Evolutionary conservation across 495 filamentous ascomycete genomes (phyloP), one percentile per base, ranked within the genome.

Genomic region (Usnea hakonensis): DNA sequence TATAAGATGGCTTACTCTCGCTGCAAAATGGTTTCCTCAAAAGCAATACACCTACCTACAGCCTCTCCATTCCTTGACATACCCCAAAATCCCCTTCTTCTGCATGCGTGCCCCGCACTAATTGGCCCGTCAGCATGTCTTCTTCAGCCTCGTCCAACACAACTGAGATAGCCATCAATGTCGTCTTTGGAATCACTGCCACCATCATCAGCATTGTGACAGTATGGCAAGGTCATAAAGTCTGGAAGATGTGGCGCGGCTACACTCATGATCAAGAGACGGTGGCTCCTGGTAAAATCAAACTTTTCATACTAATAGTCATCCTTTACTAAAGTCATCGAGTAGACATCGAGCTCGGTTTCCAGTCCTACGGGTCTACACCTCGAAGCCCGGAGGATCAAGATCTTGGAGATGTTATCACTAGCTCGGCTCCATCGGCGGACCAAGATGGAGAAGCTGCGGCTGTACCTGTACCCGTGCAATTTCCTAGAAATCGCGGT

Each of bases 121-220:
- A 50, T 50, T 30, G 23, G 11, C 23, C 46, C 23, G 14, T n/a
- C 7, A 44, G n/a, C 13, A 58, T 58, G 56, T 32, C 56, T 32
- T 44, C 37, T 26, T 58, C 63, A 56, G 46, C 32, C 28, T 63
- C 60, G 37, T 62, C 63, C 37, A 62, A 30, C 30, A 48, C 32
- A 5, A 58, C 37, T 28, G 16, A 60, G 54, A 21, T 17, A 11
- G 5, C 56, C 36, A 30, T 46, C 61, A 63, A 37, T 30, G n/a
- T 59, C 46, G 52, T 57, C 16, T 61, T 65, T 41, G 63, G 63
- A 19, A 14, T 65, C 16, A 55, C 41, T 57, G 63, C 63, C 21
- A 57, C 36, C 5, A 23, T n/a, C 21, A 65, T 65, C 19, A 40
- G 63, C 52, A 48, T 54, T 5, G 38, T 57, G 35, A 65, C 63